Conservation (phyloP, 139 green algal genomes). For the Chlorella sp. region DNA sequence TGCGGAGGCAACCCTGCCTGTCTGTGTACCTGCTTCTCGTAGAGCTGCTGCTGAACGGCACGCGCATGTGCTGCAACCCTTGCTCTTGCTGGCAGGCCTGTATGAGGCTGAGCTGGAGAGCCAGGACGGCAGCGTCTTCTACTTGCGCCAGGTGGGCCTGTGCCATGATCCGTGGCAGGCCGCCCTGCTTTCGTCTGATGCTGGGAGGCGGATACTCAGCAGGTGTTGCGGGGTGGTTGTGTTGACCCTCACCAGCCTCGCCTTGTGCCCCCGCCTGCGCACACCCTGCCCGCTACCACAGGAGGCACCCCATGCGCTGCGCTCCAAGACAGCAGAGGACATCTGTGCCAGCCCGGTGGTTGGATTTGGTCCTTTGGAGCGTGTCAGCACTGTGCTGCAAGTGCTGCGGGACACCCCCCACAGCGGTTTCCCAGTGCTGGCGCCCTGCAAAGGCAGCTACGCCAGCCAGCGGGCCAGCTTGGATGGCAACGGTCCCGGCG, state of each 20-base stretch:
- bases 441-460: background rate
- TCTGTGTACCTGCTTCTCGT: too few species aligned
- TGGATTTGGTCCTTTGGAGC: slow-evolving; percentile 70
- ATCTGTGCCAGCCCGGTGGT: slow-evolving; percentile 81
- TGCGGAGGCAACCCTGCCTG: too few species aligned
- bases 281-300: slow-evolving; percentile 47
- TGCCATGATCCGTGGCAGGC: too few species aligned
- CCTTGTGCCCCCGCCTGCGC: background rate
- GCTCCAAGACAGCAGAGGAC: slow-evolving; percentile 52
- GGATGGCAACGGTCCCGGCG: background rate
- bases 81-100: slow-evolving; percentile 49
- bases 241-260: too few species aligned
- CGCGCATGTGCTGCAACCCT: too few species aligned
- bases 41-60: too few species aligned
- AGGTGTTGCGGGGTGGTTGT: too few species aligned
- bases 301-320: slow-evolving; percentile 78
- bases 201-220: too few species aligned
- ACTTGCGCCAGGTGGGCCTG: slow-evolving; percentile 27
- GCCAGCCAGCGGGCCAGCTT: background rate
- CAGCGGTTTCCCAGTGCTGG: slow-evolving; percentile 92
- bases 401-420: slow-evolving; percentile 76
- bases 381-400: slow-evolving; percentile 62
- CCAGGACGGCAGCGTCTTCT: slow-evolving; percentile 51
- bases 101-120: slow-evolving; percentile 93
- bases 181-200: too few species aligned